phyloP scores from a whole-genome alignment of 2,329 filamentous ascomycete genomes.

The Neospermospora avenae region DNA sequence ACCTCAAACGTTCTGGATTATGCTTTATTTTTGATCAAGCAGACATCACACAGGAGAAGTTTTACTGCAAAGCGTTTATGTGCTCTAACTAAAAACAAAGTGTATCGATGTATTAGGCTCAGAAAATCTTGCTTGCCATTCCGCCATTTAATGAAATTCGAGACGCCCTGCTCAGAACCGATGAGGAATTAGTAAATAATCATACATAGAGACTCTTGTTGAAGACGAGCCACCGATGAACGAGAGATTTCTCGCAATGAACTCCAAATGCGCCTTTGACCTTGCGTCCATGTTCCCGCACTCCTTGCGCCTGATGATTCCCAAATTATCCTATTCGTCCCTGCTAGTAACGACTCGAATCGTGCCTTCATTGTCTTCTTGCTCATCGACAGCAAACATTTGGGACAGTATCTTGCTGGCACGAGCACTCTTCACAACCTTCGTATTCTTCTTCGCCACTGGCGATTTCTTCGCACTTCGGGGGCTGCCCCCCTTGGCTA shows the following conservation, averaged over 20 bases:
- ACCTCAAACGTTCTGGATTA: neutral
- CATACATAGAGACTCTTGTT: constrained; percentile 30
- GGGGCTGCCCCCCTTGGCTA: constrained; percentile 17
- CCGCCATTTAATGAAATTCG: constrained; percentile 1
- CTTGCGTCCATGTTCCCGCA: neutral
- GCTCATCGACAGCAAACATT: constrained; percentile 2
- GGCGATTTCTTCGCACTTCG: constrained; percentile 11
- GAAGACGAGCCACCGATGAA: constrained; percentile 26
- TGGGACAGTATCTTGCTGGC: constrained; percentile 11
- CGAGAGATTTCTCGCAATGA: constrained; percentile 8
- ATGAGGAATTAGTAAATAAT: constrained; percentile 24
- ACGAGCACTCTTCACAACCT: constrained; percentile 20
- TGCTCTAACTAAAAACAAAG: neutral
- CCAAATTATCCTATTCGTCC: constrained; percentile 10
- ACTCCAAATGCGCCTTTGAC: constrained; percentile 11
- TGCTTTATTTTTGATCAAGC: neutral
- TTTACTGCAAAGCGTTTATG: neutral
- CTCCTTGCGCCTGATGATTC: neutral
- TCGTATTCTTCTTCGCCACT: constrained; percentile 15
- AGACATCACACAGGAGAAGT: neutral
- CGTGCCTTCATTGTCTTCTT: constrained; percentile 17
- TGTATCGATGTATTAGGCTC: neutral
- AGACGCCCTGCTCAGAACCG: constrained; percentile 12
- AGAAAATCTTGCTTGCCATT: constrained; percentile 1
- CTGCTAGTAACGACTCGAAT: constrained; percentile 23